Base-by-base conservation (phyloP, 352 stramenopile species). In the Phytophthora europaea region DNA sequence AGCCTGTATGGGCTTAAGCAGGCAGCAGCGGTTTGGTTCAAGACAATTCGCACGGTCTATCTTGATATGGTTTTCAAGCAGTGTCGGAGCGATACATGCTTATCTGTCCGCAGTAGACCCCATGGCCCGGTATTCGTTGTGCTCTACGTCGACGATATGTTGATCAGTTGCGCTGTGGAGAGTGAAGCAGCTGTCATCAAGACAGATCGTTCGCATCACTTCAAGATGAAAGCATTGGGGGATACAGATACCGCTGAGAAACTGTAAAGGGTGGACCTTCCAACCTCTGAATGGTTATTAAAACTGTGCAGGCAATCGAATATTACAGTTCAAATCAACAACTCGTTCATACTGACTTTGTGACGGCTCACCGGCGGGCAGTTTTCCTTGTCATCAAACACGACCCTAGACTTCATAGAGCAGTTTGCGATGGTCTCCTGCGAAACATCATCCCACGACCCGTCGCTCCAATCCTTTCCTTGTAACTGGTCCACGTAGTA, bases 1-100 rank as follows among this genome's bases (percentile, higher is more conserved):
- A 78, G 70, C 45, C 15, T 88, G 0, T 85, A 83, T 26, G 76
- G 60, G 4, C 67, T 85, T 2, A 81, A 85, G 16, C 69, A 88
- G 59, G 59, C 65, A 0, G 54, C 80, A 34, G 61, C 51, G 1
- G 67, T 73, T 10, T 87, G 69, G 77, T 75, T 75, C 34, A 60
- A 61, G 20, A 82, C 62, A 2, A 78, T 83, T 38, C 31, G 45
- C 4, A 12, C 26, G 9, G 56, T 67, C 2, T 70, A 70, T n/a
- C 12, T 61, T 0, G 9, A 47, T 16, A 34, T 58, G 34, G 65
- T 48, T 0, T 72, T 72, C 38, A 13, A 5, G 8, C 56, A 72
- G 36, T 72, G 54, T 15, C 31, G 31, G 1, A 56, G 20, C 6
- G 63, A 64, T 28, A 16, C 61, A 18, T 64, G 63, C 28, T 18